Evolutionary conservation across 129 eudicot species (phyloP), one percentile per base, ranked within the genome.

Genomic region (Dittrichia graveolens): DNA sequence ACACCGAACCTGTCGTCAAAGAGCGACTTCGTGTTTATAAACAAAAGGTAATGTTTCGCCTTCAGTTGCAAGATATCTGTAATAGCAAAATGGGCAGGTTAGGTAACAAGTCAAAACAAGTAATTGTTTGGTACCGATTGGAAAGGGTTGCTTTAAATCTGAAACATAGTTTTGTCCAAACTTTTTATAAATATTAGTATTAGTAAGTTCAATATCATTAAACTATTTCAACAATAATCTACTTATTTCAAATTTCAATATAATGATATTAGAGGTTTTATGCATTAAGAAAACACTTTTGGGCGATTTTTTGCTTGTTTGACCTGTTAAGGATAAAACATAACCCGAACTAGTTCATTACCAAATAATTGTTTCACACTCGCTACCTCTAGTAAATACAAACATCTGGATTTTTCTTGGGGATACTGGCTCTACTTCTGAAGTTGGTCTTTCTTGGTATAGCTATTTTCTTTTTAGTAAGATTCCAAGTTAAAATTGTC

Each of bases 11-110:
- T 31, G 80, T 75, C 37, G 80, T 78, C 41, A 83, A 72, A 52
- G 88, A 89, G 75, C 73, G 98, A 16, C 88, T 92, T 47, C 88
- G 86, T 42, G 66, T 92, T 48, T 92, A 89, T 76, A 68, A 73
- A 64, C 95, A 92, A 69, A 87, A 86, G 96, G 98, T 92, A 84
- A 39, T 14, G 6, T 48, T 73, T 47, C 58, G 5, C 2, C 38
- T 18, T 18, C 8, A 14, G 10, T 56, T 39, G 10, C 14, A 24
- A 24, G 31, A 24, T 24, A 24, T 24, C 31, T 24, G 31, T 24
- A 0, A 24, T 7, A 31, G 61, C 35, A 54, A 56, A 48, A 14
- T 10, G 13, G 53, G 5, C 13, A 14, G 50, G 61, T 55, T 18
- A 12, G 34, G 59, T 53, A 53, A 53, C 35, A 1, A 3, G 59